Evolutionary conservation across 1,284 basidiomycete genomes (phyloP).

Genomic region (Singerocomus inundabilis): DNA sequence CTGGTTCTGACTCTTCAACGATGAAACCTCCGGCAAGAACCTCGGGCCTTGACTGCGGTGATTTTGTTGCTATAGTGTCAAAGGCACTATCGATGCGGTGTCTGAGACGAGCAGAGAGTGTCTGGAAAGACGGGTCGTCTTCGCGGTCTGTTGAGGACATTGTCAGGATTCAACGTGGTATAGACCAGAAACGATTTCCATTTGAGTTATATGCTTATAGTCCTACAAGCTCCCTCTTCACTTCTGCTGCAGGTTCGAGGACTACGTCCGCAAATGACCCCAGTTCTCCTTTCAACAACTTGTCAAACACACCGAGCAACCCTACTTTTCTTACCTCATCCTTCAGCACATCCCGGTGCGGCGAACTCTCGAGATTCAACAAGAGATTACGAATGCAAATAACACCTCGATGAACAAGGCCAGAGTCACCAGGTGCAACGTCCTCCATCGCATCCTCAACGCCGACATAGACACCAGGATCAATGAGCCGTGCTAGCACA

Average conservation of each 20-base stretch:
- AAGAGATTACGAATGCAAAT: slow-evolving; percentile 70
- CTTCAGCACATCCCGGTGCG: slow-evolving; percentile 40
- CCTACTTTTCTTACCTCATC: slow-evolving; percentile 51
- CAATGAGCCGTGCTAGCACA: slow-evolving; percentile 64
- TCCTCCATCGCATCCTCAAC: slow-evolving; percentile 35
- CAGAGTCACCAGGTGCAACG: slow-evolving; percentile 43
- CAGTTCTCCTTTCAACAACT: slow-evolving; percentile 43
- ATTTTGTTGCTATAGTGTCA: slow-evolving; percentile 11
- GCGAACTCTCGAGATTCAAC: slow-evolving; percentile 41
- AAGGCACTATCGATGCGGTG: slow-evolving; percentile 32
- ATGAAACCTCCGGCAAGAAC: slow-evolving; percentile 17
- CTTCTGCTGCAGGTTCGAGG: slow-evolving; percentile 45
- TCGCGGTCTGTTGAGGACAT: slow-evolving; percentile 16
- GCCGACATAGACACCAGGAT: slow-evolving; percentile 42
- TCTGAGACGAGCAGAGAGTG: slow-evolving; percentile 24
- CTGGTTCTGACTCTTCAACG: slow-evolving; percentile 12
- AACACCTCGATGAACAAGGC: slow-evolving; percentile 73
- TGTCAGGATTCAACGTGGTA: neutral
- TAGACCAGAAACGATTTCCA: slow-evolving; percentile 1
- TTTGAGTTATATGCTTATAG: too few relatives aligned
- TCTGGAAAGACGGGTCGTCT: slow-evolving; percentile 28
- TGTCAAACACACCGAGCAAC: slow-evolving; percentile 48
- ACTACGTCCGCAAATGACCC: slow-evolving; percentile 34
- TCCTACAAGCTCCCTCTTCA: slow-evolving; percentile 38
- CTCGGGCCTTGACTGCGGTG: neutral